Evolutionary conservation across 2,329 filamentous ascomycete species (phyloP).

Genomic region (Paraphaeosphaeria sporulosa): DNA sequence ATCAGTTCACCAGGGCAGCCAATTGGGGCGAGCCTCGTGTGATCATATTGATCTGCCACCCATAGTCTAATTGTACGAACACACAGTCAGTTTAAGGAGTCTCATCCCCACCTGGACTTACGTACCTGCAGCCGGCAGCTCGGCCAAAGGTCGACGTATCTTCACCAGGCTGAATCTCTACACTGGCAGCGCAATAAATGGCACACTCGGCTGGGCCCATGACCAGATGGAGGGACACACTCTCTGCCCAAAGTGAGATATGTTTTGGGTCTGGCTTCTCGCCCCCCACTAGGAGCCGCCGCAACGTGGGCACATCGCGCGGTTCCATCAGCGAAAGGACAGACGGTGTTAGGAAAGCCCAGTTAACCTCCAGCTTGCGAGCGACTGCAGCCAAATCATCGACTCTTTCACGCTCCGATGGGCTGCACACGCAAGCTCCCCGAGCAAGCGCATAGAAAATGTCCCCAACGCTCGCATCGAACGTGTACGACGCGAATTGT

Average conservation of each 20-base stretch:
- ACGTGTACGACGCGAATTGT: conserved; percentile 56
- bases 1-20: conserved; percentile 57
- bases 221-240: conserved; percentile 34
- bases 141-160: conserved; percentile 1
- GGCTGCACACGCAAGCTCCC: conserved; percentile 60
- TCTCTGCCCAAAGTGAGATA: background rate
- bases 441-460: conserved; percentile 58
- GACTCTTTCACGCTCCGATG: conserved; percentile 60
- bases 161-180: background rate
- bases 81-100: background rate
- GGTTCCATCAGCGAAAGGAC: conserved; percentile 9
- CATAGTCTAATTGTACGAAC: conserved; percentile 25
- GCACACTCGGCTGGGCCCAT: conserved; percentile 32
- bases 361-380: conserved; percentile 14
- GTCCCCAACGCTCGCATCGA: conserved; percentile 61
- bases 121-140: conserved; percentile 1
- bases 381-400: conserved; percentile 51
- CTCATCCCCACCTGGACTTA: background rate
- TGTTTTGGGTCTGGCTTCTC: conserved; percentile 10
- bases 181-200: conserved; percentile 5
- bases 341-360: conserved; percentile 15
- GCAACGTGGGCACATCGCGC: background rate
- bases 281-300: conserved; percentile 1
- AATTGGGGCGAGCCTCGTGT: conserved; percentile 15
- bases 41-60: conserved; percentile 43